Evolutionary conservation across 148 eudicot species (phyloP).

Genomic region (Diospyros lotus): DNA sequence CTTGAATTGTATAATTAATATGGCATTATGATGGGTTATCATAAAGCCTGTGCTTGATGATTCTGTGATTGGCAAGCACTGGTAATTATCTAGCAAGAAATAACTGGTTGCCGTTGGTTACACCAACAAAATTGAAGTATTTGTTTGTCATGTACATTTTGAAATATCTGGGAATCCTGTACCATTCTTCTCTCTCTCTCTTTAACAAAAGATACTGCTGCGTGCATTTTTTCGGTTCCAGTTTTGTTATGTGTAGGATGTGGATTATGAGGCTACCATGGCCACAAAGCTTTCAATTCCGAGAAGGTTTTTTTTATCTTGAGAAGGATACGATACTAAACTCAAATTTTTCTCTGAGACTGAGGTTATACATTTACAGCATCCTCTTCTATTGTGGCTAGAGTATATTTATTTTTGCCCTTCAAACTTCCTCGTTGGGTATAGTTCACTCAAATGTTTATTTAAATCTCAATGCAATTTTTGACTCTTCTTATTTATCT

Average conservation of each 20-base stretch:
- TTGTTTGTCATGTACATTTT: not conserved
- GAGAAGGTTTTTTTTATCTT: slow-evolving; percentile 60
- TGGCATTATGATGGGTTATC: not conserved
- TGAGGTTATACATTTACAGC: slow-evolving; percentile 44
- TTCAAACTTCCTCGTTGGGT: not conserved
- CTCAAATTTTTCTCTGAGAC: slow-evolving; percentile 73
- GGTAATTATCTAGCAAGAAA: no score
- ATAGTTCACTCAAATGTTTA: not conserved
- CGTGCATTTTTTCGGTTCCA: not conserved
- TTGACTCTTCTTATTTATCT: not conserved
- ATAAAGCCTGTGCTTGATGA: not conserved
- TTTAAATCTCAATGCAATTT: no score
- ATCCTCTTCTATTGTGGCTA: not conserved
- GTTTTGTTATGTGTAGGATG: slow-evolving; percentile 51
- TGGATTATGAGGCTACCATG: slow-evolving; percentile 89
- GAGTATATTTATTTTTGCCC: not conserved
- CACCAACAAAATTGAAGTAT: not conserved
- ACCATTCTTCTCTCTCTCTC: not conserved
- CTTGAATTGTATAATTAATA: not conserved
- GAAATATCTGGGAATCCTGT: not conserved
- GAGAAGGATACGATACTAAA: slow-evolving; percentile 65
- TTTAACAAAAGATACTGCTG: no score
- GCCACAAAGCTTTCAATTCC: slow-evolving; percentile 78
- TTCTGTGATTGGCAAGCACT: no score
- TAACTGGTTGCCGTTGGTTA: not conserved